Evolutionary conservation across 106 monocot species (phyloP), one percentile per base, ranked within the genome.

Genomic region (Allium cepa): DNA sequence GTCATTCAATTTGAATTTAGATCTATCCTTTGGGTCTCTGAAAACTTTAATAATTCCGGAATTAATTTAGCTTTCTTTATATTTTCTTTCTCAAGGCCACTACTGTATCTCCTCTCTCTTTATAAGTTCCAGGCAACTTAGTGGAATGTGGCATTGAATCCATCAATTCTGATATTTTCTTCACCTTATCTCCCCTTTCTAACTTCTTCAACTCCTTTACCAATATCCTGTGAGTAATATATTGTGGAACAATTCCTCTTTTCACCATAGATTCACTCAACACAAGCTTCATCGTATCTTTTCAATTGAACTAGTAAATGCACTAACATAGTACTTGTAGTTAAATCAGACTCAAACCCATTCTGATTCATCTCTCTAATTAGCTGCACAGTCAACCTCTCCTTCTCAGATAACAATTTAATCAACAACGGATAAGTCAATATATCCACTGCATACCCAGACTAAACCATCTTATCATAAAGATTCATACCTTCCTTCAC

Each of bases 401-500:
- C 64, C 48, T 77, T 72, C 79, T 89, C 22, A 22, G 22, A 22
- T 22, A 22, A 22, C 22, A 22, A 22, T 22, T 22, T 22, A 22
- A 22, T 22, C 22, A 22, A 22, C 22, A 22, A 22, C 22, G 22
- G 22, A 22, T 22, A 22, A 22, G 22, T 22, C 22, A 1, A 22
- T 22, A 0, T 22, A 85, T 93, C 84, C 0, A 75, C 79, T 15
- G 49, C 45, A 64, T 86, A 82, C 67, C 93, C 85, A 11, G 73
- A 81, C 15, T 73, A 69, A 28, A 89, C 15, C 83, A 93, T 81
- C 81, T 86, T 93, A 14, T 52, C 71, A 61, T 93, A 89, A 10
- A 93, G 85, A 59, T 81, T 81, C 86, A 89, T 86, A 4, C 83
- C 89, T 56, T 86, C 83, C 49, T 89, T 88, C n/a, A 89, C 55